phyloP scores from a whole-genome alignment of 1,284 basidiomycete genomes.

The Anthracocystis walkeri region DNA sequence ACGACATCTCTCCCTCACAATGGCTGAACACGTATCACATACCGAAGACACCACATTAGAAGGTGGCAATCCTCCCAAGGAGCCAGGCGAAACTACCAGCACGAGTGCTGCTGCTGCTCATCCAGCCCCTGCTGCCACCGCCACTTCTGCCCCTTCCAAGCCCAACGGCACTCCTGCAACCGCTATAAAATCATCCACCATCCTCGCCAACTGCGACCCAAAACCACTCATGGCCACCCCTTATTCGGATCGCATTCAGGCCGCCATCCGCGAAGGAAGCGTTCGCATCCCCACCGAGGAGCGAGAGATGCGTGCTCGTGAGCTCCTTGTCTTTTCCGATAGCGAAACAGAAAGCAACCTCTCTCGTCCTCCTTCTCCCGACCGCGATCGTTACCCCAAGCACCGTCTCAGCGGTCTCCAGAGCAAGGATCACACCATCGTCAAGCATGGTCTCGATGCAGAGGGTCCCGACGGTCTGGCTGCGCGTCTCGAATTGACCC shows the following conservation, averaged over 20 bases:
- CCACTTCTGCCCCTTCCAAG: slow-evolving; percentile 11
- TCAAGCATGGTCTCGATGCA: slow-evolving; percentile 53
- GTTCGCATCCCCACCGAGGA: slow-evolving; percentile 50
- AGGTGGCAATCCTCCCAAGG: slow-evolving; percentile 42
- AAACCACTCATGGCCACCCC: slow-evolving; percentile 52
- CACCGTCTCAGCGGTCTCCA: slow-evolving; percentile 62
- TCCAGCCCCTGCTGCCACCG: slow-evolving; percentile 2
- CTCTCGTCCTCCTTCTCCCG: slow-evolving; percentile 61
- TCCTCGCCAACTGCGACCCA: slow-evolving; percentile 47
- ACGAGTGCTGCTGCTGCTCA: neutral
- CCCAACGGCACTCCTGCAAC: slow-evolving; percentile 7
- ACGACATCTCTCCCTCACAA: neutral
- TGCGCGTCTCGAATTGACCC: slow-evolving; percentile 52
- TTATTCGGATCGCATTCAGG: slow-evolving; percentile 52
- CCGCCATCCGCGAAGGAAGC: slow-evolving; percentile 46
- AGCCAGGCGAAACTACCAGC: slow-evolving; percentile 36
- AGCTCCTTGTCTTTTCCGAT: slow-evolving; percentile 55
- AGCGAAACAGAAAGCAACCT: slow-evolving; percentile 64
- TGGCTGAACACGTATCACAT: slow-evolving; percentile 31
- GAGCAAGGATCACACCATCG: slow-evolving; percentile 56
- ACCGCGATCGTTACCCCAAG: slow-evolving; percentile 57
- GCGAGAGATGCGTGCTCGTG: slow-evolving; percentile 57
- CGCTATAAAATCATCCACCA: slow-evolving; percentile 13
- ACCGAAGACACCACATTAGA: slow-evolving; percentile 44
- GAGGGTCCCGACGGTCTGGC: slow-evolving; percentile 30